Base-by-base conservation (phyloP, 2,329 filamentous ascomycete species). In the Bipolaris zeicola region DNA sequence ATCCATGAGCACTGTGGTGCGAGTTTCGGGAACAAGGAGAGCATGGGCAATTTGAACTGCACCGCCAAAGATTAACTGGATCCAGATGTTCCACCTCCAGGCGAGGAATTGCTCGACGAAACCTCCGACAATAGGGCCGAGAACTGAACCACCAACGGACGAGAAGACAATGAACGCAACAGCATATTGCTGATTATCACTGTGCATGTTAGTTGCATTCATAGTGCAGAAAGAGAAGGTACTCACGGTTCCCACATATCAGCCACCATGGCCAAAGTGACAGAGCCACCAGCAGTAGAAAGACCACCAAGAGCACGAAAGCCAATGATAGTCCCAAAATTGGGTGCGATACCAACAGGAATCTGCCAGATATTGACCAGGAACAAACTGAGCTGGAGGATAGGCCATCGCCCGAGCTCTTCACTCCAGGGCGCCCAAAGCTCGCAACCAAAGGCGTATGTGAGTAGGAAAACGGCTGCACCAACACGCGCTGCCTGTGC, bases 371-470 rank as follows among this genome's bases (percentile, higher is more conserved):
- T 75, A 66, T 95, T 95, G 74, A 93, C 89, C 10, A 95, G 78
- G 61, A 89, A 83, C 51, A 95, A 77, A 36, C 87, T 90, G 22
- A 83, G 77, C 80, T 94, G 91, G 20, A 94, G 81, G 52, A 95
- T 84, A 1, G 88, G 88, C 79, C 87, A 89, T 47, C 91, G 85
- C 18, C 91, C 91, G 47, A 94, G 81, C 68, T 95, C 91, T 73
- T 96, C 91, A 43, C 86, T 90, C 89, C 91, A 95, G 0, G 91
- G 91, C 0, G 91, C 91, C 91, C 91, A 95, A 0, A 94, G 82
- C 75, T 95, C 91, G 73, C 91, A 95, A 34, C 91, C 91, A 71
- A 95, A 93, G 36, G 90, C 91, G 73, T 96, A 95, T 2, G 87
- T 76, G 48, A 95, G 83, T 37, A 96, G 78, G 78, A 94, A 95